Base-by-base conservation (phyloP, 495 filamentous ascomycete genomes). In the Pyrenula aspistea region DNA sequence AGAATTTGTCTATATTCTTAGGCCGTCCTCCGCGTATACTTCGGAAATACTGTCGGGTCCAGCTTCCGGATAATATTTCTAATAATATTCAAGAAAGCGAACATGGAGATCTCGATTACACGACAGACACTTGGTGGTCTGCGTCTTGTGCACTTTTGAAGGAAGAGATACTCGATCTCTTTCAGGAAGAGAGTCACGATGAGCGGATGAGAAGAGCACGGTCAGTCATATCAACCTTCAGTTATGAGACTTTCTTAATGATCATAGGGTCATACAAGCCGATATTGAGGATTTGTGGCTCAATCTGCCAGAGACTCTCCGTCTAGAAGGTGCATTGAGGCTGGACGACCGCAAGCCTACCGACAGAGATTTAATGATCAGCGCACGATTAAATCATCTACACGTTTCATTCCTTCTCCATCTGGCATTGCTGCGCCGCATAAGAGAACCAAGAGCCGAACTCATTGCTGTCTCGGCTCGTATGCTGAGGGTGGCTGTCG, bases 1-100 rank as follows among this genome's bases (percentile, higher is more conserved):
- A 74, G 61, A 74, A 73, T 22, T 61, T 75, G 22, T 67, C 71
- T 2, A 67, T 75, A 2, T 75, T 75, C 54, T 59, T 75, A 8
- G 73, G 73, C n/a, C 65, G 73, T 1, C 70, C 73, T 10, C 71
- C 71, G 4, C 65, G 71, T 2, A 71, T 76, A 61, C 68, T 63
- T 60, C 71, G 67, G 52, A 68, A 66, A 1, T 75, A 73, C 51
- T 75, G 70, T 49, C 63, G 70, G 24, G 71, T 73, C 19, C 68
- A 73, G 55, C 60, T 73, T 53, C 67, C 67, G 1, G 63, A 62
- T 49, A 47, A 48, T 48, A 52, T 49, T 48, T n/a, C 24, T 20
- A 58, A 58, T 25, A 47, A 3, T 15, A 12, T 36, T 31, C 58
- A 54, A 1, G 68, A 65, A 66, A 49, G 56, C 15, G 54, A 49